phyloP scores from a whole-genome alignment of 2,329 filamentous ascomycete species.

The Cercospora canescens region DNA sequence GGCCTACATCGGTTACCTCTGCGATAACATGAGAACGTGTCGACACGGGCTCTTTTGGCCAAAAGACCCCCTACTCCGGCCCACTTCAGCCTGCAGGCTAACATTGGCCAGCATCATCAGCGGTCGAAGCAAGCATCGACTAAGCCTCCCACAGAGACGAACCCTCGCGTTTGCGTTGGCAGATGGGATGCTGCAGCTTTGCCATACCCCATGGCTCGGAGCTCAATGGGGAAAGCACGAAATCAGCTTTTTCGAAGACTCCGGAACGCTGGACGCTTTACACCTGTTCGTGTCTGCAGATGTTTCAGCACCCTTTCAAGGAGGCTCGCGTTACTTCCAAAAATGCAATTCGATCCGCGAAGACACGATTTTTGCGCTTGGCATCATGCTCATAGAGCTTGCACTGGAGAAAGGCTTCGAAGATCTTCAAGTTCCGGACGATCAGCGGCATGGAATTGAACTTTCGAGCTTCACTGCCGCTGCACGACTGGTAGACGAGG shows the following conservation, averaged over 20 bases:
- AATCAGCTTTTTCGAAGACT: neutral
- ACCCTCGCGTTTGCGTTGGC: neutral
- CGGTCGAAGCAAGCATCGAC: neutral
- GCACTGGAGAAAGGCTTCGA: slow-evolving; percentile 33
- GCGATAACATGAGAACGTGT: neutral
- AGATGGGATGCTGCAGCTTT: slow-evolving; percentile 2
- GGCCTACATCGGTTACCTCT: too few relatives aligned
- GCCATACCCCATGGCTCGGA: slow-evolving; percentile 1
- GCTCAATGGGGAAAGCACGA: slow-evolving; percentile 11
- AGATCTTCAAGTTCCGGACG: slow-evolving; percentile 16
- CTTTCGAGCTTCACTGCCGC: neutral
- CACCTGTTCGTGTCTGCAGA: neutral
- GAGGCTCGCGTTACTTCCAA: neutral
- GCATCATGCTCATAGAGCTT: slow-evolving; percentile 38
- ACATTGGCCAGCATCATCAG: neutral
- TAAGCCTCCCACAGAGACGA: neutral
- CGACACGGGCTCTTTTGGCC: neutral
- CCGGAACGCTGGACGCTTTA: neutral
- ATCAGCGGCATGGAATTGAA: neutral
- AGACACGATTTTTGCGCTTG: slow-evolving; percentile 36
- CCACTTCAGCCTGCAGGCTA: neutral
- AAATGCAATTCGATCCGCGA: slow-evolving; percentile 29
- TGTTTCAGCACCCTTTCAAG: neutral
- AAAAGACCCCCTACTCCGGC: too few relatives aligned
- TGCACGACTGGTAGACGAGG: neutral